Evolutionary conservation across 441 rosid species (phyloP), one percentile per base, ranked within the genome.

Genomic region (Raphanus hybrid): DNA sequence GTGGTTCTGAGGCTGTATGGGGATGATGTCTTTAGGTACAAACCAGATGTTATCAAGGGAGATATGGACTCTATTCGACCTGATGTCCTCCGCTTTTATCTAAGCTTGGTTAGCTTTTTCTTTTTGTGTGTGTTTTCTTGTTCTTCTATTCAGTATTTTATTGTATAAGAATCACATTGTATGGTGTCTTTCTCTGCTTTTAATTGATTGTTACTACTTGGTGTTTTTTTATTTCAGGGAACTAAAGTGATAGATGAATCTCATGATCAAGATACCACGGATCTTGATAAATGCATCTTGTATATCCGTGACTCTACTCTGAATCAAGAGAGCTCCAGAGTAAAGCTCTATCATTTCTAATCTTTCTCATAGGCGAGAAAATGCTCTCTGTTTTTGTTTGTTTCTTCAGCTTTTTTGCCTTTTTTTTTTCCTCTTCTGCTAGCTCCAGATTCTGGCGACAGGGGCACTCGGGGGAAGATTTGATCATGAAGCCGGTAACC

Each of bases 391-490:
- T 29, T 29, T 29, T 29, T 4, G 4, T 29, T 29, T 29, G 34
- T 29, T 29, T 39, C 10, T 39, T 39, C 45, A 39, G 4, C 8
- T 41, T 41, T 39, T 41, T 41, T 41, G 4, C 7, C 8, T 35
- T 35, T 2, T 11, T 71, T 4, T 29, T 5, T 27, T 27, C 6
- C 70, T 37, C 11, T 37, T 37, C 39, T 77, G 34, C 1, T 54
- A 93, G 98, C 84, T 93, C 41, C 86, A 95, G 84, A 81, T 95
- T 83, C 95, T 95, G 79, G 93, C 86, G 58, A 87, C 87, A 6
- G 99, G 98, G 58, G 98, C 99, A 45, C 94, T 95, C 14, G 99
- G 99, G 29, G 99, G 99, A 61, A 87, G 98, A 58, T 96, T 93
- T 75, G 99, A 96, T 75, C 99, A 96, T 60, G 98, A 96, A 81